Evolutionary conservation across 2,329 filamentous ascomycete genomes (phyloP).

Genomic region (Claviceps capensis): DNA sequence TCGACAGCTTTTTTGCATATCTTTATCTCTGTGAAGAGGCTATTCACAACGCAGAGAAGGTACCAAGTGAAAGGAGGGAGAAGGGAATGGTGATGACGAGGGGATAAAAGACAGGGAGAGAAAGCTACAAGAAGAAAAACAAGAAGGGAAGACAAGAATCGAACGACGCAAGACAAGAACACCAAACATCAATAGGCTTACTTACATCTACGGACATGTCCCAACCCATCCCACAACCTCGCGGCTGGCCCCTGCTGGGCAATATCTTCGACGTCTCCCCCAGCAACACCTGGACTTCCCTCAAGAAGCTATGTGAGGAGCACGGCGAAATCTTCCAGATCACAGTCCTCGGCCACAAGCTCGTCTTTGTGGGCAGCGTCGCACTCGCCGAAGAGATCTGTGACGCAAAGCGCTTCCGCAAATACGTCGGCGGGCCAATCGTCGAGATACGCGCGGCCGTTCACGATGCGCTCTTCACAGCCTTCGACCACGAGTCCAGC

Average conservation of each 20-base stretch:
- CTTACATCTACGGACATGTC: conserved; percentile 13
- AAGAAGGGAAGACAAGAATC: neutral
- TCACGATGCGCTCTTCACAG: conserved; percentile 38
- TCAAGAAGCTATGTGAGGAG: conserved; percentile 22
- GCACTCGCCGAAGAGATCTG: conserved; percentile 36
- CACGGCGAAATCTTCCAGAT: conserved; percentile 26
- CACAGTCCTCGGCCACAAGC: conserved; percentile 19
- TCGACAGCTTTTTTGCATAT: no score
- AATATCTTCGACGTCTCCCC: conserved; percentile 23
- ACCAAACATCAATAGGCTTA: neutral
- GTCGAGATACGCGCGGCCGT: conserved; percentile 37
- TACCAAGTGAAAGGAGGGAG: no score
- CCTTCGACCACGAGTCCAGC: conserved; percentile 31
- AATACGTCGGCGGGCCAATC: conserved; percentile 38
- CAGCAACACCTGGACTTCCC: conserved; percentile 22
- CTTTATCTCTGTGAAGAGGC: no score
- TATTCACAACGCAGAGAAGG: no score
- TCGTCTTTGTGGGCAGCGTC: conserved; percentile 32
- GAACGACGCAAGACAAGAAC: neutral
- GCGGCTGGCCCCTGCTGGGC: conserved; percentile 22
- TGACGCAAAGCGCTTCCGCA: conserved; percentile 39
- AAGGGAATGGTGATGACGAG: no score
- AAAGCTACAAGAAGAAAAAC: neutral
- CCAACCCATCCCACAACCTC: conserved; percentile 21
- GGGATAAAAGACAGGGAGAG: no score